Evolutionary conservation across 495 filamentous ascomycete genomes (phyloP).

Genomic region (Aspergillus avenaceus): DNA sequence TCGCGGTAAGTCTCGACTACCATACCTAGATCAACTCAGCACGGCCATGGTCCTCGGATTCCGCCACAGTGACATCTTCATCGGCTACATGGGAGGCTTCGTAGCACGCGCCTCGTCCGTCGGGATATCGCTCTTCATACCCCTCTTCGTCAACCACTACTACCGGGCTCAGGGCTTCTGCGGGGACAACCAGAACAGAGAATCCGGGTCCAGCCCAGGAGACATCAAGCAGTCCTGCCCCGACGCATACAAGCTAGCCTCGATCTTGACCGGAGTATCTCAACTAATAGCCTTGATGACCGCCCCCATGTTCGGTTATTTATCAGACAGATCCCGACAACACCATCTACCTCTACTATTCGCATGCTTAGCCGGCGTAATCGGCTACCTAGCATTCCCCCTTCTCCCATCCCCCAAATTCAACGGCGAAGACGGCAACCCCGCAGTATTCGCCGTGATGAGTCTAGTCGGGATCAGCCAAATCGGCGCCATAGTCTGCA

Average conservation of each 20-base stretch:
- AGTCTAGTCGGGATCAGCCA: conserved; percentile 81
- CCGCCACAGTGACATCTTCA: conserved; percentile 67
- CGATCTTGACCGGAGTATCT: conserved; percentile 79
- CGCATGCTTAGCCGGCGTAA: conserved; percentile 65
- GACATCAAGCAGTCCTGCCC: conserved; percentile 78
- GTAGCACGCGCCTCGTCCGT: conserved; percentile 95
- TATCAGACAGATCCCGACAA: conserved; percentile 56
- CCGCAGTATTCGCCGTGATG: conserved; percentile 69
- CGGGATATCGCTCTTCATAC: conserved; percentile 89
- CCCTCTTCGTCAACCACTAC: conserved; percentile 84
- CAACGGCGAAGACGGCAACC: conserved; percentile 51
- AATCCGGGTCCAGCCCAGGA: conserved; percentile 36
- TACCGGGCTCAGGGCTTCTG: conserved; percentile 82
- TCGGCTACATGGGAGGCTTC: conserved; percentile 91
- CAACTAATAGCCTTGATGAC: conserved; percentile 81
- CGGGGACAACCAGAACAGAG: conserved; percentile 50
- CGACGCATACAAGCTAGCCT: conserved; percentile 78
- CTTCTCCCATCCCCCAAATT: conserved; percentile 65
- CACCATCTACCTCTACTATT: conserved; percentile 72
- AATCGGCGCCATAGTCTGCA: conserved; percentile 93
- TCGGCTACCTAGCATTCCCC: conserved; percentile 73
- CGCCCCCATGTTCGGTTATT: conserved; percentile 81
- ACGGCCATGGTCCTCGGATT: conserved; percentile 71
- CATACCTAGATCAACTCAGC: conserved; percentile 44
- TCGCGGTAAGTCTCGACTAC: conserved; percentile 11